Evolutionary conservation across 441 rosid genomes (phyloP), one percentile per base, ranked within the genome.

Genomic region (Adansonia grandidieri): DNA sequence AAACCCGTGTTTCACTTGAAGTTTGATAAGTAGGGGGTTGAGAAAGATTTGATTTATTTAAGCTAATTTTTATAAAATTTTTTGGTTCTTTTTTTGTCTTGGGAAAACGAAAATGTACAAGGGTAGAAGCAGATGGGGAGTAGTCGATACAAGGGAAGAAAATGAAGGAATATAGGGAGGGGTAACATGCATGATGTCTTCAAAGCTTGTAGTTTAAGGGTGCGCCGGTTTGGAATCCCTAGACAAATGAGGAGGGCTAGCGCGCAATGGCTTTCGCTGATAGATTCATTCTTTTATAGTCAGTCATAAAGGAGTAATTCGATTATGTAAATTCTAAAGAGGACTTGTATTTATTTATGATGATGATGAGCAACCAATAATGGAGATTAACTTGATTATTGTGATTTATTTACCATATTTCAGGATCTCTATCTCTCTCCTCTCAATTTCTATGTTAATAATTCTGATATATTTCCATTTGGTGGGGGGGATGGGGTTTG

Each of bases 1-100:
- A 90, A 80, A 92, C 94, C 48, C 89, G 91, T 3, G 81, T 86
- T 74, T 62, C 90, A 2, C 81, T 76, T 9, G 83, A 81, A 72
- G 83, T 66, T 42, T 86, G 75, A 62, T 6, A 61, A 24, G 9
- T 42, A n/a, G 3, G 44, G 37, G 20, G 60, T n/a, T 54, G 22
- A 54, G 60, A 54, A 54, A 54, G 60, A 54, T 54, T 48, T 19
- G 20, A 54, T 6, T 54, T 54, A 54, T 54, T 63, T 63, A 13
- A 44, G 14, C 14, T 5, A 28, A 1, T 13, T 63, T 32, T 28
- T 28, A 4, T 5, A 11, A 58, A 11, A 10, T 32, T 64, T 64
- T 64, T 64, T 64, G 47, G 20, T 37, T 58, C 63, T 24, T 74
- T 75, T 57, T 78, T 44, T 32, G n/a, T 76, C 78, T 28, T 42